Conservation (phyloP, 2,329 filamentous ascomycete genomes). For the Trichoderma oligosporum region DNA sequence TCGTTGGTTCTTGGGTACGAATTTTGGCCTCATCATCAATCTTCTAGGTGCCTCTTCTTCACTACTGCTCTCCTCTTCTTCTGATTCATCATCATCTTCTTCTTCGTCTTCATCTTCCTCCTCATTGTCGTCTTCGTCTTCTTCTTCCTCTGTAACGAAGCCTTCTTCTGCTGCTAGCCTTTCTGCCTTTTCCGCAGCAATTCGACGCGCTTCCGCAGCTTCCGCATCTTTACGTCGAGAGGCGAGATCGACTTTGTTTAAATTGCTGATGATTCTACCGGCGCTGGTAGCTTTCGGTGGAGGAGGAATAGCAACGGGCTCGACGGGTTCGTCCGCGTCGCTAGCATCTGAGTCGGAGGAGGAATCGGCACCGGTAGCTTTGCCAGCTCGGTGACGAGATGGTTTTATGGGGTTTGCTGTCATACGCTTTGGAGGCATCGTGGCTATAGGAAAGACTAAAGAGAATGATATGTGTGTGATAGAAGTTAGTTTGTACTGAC, state of each 20-base stretch:
- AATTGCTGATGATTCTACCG: constrained; percentile 52
- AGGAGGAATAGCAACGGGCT: constrained; percentile 41
- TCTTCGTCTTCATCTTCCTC: constrained; percentile 35
- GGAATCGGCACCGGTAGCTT: constrained; percentile 57
- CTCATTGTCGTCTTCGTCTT: constrained; percentile 38
- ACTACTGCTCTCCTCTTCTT: constrained; percentile 43
- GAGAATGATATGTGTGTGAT: not conserved
- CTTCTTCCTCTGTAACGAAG: constrained; percentile 57
- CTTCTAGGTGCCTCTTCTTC: constrained; percentile 56
- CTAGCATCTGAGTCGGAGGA: constrained; percentile 52
- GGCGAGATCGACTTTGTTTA: constrained; percentile 51
- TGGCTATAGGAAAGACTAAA: not conserved
- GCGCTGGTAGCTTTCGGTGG: constrained; percentile 57
- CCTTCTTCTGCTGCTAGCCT: constrained; percentile 55
- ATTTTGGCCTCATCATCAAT: constrained; percentile 61
- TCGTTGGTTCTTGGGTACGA: constrained; percentile 58
- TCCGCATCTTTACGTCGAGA: constrained; percentile 45
- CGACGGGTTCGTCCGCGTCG: constrained; percentile 34
- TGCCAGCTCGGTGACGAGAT: constrained; percentile 81
- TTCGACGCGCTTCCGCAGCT: constrained; percentile 44
- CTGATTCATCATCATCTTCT: constrained; percentile 40
- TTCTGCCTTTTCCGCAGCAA: constrained; percentile 50
- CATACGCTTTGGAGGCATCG: constrained; percentile 76
- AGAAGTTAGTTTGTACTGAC: not conserved
- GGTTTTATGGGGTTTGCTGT: constrained; percentile 84